Base-by-base conservation (phyloP, 768 basidiomycete genomes). In the Boletus rex-veris region DNA sequence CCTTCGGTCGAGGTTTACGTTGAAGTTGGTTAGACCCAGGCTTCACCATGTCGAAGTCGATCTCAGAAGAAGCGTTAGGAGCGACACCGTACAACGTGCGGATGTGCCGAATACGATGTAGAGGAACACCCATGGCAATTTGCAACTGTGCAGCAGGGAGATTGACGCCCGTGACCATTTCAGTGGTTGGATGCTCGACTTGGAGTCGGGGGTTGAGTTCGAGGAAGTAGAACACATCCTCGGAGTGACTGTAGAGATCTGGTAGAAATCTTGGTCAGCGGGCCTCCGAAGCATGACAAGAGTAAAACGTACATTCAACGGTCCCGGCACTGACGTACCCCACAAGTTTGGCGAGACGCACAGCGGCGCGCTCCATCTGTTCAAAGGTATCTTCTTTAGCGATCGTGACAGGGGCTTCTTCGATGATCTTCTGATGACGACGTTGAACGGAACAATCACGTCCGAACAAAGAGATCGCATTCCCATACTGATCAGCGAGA, bases 101-200 rank as follows among this genome's bases (percentile, higher is more conserved):
- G 65, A 99, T 99, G 67, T 98, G 91, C 19, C 92, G 85, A 61
- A 98, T 97, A 52, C 92, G 86, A 71, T 97, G 91, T 47, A 99
- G 79, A 41, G 97, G 94, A 52, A 98, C 80, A 75, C 97, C 97
- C 97, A 99, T 99, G 26, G 97, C 92, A 59, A 99, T 78, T 70
- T 98, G 96, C 44, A 98, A 83, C 69, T 99, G 97, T 11, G 97
- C 91, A 51, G 95, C 94, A 24, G 97, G 97, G 48, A 99, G 82
- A 72, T 98, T 97, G 74, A 98, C 96, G 10, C 97, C 97, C 5
- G 90, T 86, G n/a, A 98, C 97, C 92, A 98, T 99, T 73, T 99
- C 97, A 19, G 97, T 99, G 11, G 97, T 99, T 10, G 97, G 97
- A 71, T 99, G 97, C 75, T 99, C 97, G 65, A 99, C 97, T 76